Conservation (phyloP, 306 rosid species). For the Echinosophora koreensis region DNA sequence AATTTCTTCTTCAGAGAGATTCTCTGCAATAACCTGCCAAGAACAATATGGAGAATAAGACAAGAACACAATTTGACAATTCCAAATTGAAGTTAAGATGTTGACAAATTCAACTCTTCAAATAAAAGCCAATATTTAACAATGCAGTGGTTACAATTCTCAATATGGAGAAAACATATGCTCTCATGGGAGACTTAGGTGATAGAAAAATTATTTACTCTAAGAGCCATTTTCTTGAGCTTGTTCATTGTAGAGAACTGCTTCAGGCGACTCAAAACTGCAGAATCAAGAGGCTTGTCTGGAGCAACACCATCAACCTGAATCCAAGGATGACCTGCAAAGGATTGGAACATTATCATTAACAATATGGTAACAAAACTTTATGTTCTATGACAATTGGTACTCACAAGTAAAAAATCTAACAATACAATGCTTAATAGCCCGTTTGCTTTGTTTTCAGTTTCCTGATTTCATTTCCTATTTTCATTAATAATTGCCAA, state of each 20-base stretch:
- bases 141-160: background rate
- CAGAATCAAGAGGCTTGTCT: constrained; percentile 78
- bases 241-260: constrained; percentile 85
- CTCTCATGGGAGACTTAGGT: background rate
- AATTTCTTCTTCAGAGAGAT: constrained; percentile 81
- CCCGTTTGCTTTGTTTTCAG: no score
- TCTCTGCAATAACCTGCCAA: constrained; percentile 74
- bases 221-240: constrained; percentile 84
- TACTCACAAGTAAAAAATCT: constrained; percentile 1
- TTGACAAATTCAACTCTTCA: background rate
- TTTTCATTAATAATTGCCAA: no score
- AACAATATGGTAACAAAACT: constrained; percentile 19
- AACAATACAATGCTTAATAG: constrained; percentile 4
- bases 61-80: background rate
- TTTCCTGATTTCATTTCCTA: no score
- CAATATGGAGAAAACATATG: background rate
- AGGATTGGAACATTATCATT: constrained; percentile 24
- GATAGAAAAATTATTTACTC: constrained; percentile 54
- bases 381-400: constrained; percentile 1
- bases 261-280: constrained; percentile 74
- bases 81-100: constrained; percentile 6
- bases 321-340: constrained; percentile 90
- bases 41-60: constrained; percentile 13
- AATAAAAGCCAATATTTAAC: constrained; percentile 13
- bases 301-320: constrained; percentile 77